These are phyloP conservation scores for Cryptosporidium ubiquitum DNA, from an alignment of 169 alveolate species.

Conservation along the genomic window DNA sequence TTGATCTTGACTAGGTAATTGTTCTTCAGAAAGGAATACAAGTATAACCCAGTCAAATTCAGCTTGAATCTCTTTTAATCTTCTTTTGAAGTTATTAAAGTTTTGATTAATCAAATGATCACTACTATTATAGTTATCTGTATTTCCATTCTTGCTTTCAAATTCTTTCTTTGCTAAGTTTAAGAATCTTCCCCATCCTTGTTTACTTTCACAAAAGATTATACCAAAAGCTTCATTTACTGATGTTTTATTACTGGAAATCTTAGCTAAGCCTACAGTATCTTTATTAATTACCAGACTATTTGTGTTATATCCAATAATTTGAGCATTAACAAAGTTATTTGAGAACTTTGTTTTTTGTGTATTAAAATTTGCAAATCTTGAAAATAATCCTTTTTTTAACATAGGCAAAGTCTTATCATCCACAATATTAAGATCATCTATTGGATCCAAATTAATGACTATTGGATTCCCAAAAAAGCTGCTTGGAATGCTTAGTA, in stretches of 20 bases:
- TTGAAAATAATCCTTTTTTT: neutral
- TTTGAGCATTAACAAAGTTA: conserved; percentile 1
- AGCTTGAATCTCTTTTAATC: conserved; percentile 14
- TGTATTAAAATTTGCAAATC: neutral
- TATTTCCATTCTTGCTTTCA: neutral
- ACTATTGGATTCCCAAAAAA: conserved; percentile 2
- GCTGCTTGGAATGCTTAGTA: neutral
- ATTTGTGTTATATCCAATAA: neutral
- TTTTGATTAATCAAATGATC: neutral
- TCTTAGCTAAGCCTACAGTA: neutral
- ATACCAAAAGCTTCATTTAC: neutral
- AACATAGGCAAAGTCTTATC: neutral
- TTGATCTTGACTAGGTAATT: conserved; percentile 20
- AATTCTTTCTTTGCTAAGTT: neutral
- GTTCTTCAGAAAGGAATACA: conserved; percentile 24
- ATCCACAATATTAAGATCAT: neutral
- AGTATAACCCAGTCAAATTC: conserved; percentile 30
- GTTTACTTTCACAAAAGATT: conserved; percentile 4
- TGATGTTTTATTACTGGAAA: neutral
- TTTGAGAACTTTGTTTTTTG: neutral
- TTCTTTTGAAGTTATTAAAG: conserved; percentile 11
- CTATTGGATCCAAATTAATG: neutral
- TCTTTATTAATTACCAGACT: neutral
- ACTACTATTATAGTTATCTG: neutral
- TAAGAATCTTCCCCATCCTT: conserved; percentile 14